Conservation (phyloP, 2,329 filamentous ascomycete species). For the Hysterium pulicare region DNA sequence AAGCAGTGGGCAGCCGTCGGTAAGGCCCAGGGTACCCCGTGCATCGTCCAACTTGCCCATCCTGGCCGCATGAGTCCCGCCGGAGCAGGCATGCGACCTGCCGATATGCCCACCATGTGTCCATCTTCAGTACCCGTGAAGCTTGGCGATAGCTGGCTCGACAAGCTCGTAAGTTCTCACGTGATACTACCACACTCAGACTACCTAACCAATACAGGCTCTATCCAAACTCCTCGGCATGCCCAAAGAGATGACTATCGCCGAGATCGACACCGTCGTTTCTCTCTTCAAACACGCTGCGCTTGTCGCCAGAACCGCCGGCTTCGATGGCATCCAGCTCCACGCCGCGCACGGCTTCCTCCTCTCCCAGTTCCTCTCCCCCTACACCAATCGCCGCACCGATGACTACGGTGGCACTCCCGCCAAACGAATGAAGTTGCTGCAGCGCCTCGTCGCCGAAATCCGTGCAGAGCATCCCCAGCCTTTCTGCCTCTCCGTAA, state of each 20-base stretch:
- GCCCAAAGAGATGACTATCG: slow-evolving; percentile 48
- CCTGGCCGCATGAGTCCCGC: slow-evolving; percentile 56
- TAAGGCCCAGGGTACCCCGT: slow-evolving; percentile 55
- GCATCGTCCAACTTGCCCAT: slow-evolving; percentile 59
- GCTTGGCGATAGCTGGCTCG: not conserved
- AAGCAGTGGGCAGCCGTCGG: slow-evolving; percentile 13
- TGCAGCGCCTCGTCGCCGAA: slow-evolving; percentile 32
- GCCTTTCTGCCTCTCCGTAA: slow-evolving; percentile 42
- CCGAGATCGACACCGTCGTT: slow-evolving; percentile 53
- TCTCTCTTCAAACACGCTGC: slow-evolving; percentile 57
- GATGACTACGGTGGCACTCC: slow-evolving; percentile 37
- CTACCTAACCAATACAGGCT: too few species aligned
- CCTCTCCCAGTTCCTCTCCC: slow-evolving; percentile 37
- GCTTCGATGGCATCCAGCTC: slow-evolving; percentile 48
- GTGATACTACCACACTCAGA: too few species aligned
- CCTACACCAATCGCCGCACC: slow-evolving; percentile 32
- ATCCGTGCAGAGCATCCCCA: slow-evolving; percentile 11
- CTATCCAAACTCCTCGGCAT: slow-evolving; percentile 44
- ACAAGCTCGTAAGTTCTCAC: not conserved
- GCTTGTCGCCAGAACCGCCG: slow-evolving; percentile 57
- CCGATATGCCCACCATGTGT: not conserved
- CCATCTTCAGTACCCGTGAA: not conserved
- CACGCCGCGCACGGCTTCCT: slow-evolving; percentile 40
- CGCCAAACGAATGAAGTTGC: slow-evolving; percentile 34
- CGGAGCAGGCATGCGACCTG: slow-evolving; percentile 30